These are phyloP conservation scores for Trypanosomatidae sp. DNA, from an alignment of 208 protist genomes.

Conservation along the genomic window DNA sequence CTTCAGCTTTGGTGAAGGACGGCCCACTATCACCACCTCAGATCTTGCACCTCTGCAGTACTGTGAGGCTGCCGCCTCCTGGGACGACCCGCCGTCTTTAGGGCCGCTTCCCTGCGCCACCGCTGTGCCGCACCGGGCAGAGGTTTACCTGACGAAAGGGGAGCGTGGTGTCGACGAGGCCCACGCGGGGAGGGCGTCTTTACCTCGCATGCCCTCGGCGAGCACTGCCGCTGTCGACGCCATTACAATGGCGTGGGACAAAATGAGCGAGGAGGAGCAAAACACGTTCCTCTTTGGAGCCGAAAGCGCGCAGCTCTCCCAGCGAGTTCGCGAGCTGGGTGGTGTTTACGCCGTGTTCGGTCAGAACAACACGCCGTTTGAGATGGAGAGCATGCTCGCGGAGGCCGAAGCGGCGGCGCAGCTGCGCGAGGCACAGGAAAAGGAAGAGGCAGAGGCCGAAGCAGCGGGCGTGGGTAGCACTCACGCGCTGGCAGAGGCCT, in stretches of 20 bases:
- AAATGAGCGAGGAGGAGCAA: slow-evolving; percentile 37
- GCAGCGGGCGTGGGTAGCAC: not conserved
- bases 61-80: slow-evolving; percentile 13
- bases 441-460: not conserved
- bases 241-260: slow-evolving; percentile 1
- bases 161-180: not conserved
- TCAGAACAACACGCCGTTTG: slow-evolving; percentile 4
- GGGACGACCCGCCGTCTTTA: not conserved
- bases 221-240: not conserved
- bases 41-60: slow-evolving; percentile 41
- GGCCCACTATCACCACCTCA: slow-evolving; percentile 33
- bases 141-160: not conserved
- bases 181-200: not conserved
- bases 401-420: slow-evolving; percentile 7
- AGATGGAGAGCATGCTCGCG: slow-evolving; percentile 11
- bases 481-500: not conserved
- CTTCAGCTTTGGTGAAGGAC: slow-evolving; percentile 66
- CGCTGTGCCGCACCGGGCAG: not conserved
- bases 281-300: slow-evolving; percentile 40
- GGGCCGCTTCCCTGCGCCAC: not conserved
- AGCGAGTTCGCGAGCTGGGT: slow-evolving; percentile 2
- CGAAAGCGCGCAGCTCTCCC: slow-evolving; percentile 16
- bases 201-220: no score
- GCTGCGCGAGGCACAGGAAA: not conserved
- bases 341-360: slow-evolving; percentile 34